Evolutionary conservation across 75 land plant species (phyloP).

Genomic region (Chamaecyparis obtusa): DNA sequence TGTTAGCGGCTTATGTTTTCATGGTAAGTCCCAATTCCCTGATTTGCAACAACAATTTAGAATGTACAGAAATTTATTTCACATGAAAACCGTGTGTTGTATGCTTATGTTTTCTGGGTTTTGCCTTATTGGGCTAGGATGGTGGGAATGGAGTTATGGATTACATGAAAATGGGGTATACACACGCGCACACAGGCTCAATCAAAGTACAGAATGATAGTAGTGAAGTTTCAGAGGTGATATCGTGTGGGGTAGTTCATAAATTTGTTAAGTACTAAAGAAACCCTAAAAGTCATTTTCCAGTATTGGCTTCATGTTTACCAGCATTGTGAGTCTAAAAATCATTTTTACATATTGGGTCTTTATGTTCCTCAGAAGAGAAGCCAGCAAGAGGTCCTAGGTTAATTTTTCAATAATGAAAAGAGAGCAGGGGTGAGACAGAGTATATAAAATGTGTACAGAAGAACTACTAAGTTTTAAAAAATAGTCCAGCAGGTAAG

Average conservation of each 20-base stretch:
- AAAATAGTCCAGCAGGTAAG: not conserved
- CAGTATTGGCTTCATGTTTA: not conserved
- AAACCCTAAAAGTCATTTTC: not conserved
- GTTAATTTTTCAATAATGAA: too few relatives aligned
- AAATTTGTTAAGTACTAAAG: not conserved
- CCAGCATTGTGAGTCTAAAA: too few relatives aligned
- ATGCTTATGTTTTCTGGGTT: not conserved
- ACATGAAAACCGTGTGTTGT: not conserved
- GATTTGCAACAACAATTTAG: not conserved
- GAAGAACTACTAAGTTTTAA: not conserved
- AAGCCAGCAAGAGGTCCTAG: not conserved
- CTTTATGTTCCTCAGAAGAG: not conserved
- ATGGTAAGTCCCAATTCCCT: constrained; percentile 50
- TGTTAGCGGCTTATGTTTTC: constrained; percentile 76
- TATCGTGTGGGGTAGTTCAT: too few relatives aligned
- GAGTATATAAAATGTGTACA: not conserved
- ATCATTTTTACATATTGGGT: not conserved
- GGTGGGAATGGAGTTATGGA: not conserved
- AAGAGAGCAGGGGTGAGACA: not conserved
- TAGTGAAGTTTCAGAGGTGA: not conserved
- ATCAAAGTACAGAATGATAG: not conserved
- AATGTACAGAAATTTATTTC: not conserved
- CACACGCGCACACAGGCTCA: not conserved
- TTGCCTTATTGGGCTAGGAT: not conserved
- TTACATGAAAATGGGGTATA: not conserved